Base-by-base conservation (phyloP, 2,329 filamentous ascomycete genomes). In the Aspergillus sp. region DNA sequence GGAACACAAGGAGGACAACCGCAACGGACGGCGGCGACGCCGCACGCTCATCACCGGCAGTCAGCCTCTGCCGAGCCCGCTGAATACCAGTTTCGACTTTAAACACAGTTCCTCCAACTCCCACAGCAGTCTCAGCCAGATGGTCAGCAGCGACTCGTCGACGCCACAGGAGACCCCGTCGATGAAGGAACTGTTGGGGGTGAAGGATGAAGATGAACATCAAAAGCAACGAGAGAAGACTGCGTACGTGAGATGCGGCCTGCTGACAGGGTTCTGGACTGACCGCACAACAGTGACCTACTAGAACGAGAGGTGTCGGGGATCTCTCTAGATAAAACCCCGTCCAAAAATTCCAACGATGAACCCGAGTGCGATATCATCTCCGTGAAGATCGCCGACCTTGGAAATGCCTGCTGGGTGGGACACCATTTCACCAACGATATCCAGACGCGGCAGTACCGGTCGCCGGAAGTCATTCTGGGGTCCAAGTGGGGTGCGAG, bases 371-470 rank as follows among this genome's bases (percentile, higher is more conserved):
- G 81, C 61, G 89, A 92, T 58, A 88, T 91, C 59, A 97, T 99
- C 64, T 97, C 93, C 31, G 94, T 99, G 72, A 99, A 99, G 78
- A 99, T 99, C 77, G 94, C 94, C 40, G 94, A 99, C 78, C 79
- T 99, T 51, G 94, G 94, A 55, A 99, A 99, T 71, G 94, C 94
- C 17, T 99, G 94, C 78, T 99, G 94, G 94, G 92, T 96, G 23
- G 91, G 91, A 60, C 94, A 99, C 70, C 94, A 99, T 74, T 99
- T 99, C 75, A 99, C 94, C 68, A 97, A 99, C 70, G 94, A 99
- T 71, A 99, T 99, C 65, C 94, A 99, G 72, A 99, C 94, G 7
- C 83, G 94, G 66, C 94, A 99, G 75, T 99, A 99, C 73, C 83
- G 94, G 52, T 97, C 94, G 1, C 94, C 94, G 1, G 94, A 99